These are phyloP conservation scores for Saturnispora quitensis DNA, from an alignment of 805 yeast species.

Conservation along the genomic window DNA sequence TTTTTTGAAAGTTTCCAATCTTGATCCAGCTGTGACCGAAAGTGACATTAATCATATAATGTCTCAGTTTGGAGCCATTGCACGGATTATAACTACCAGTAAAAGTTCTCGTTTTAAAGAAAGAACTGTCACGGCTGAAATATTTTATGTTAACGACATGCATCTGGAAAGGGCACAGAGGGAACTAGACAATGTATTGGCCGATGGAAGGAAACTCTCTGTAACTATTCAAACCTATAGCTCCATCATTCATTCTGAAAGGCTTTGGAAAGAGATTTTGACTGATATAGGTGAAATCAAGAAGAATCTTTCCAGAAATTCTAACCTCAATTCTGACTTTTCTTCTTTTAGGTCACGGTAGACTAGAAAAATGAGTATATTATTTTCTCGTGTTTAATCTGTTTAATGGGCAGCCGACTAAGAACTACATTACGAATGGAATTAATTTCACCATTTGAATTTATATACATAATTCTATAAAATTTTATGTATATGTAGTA, in stretches of 20 bases:
- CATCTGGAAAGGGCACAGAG: slow-evolving; percentile 6
- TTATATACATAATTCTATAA: too few relatives aligned
- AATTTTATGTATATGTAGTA: too few relatives aligned
- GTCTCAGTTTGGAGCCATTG: slow-evolving; percentile 16
- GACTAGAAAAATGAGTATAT: neutral
- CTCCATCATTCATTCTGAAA: slow-evolving; percentile 7
- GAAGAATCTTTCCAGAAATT: neutral
- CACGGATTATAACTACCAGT: slow-evolving; percentile 10
- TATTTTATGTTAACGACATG: slow-evolving; percentile 12
- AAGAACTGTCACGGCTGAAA: slow-evolving; percentile 14
- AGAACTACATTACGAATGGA: too few relatives aligned
- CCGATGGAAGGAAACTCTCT: slow-evolving; percentile 13
- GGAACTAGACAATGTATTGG: slow-evolving; percentile 9
- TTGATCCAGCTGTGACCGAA: slow-evolving; percentile 24
- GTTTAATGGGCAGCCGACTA: neutral
- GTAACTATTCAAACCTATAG: slow-evolving; percentile 10
- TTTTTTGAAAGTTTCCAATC: slow-evolving; percentile 25
- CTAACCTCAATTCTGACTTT: neutral
- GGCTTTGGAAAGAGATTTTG: slow-evolving; percentile 10
- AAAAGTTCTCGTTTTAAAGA: neutral
- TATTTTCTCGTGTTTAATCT: too few relatives aligned
- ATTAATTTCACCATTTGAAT: too few relatives aligned
- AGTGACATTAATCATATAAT: slow-evolving; percentile 23
- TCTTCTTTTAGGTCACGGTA: neutral
- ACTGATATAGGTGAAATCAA: neutral